phyloP scores from a whole-genome alignment of 345 rosid species.

The Kernera saxatilis region DNA sequence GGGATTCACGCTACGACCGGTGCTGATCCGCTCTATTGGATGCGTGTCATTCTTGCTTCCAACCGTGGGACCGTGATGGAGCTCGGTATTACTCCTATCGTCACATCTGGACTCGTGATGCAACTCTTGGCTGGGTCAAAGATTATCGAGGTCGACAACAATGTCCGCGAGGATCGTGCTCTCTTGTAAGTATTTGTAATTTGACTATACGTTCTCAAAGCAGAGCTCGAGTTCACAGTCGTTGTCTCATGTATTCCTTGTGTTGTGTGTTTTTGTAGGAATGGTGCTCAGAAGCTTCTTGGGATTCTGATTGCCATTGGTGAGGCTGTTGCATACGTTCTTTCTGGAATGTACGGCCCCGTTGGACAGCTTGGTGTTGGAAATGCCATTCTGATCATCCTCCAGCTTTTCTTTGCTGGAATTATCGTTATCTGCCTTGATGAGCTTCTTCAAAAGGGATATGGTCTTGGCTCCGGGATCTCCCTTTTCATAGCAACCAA shows the following conservation, averaged over 20 bases:
- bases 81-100: conserved; percentile 77
- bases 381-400: conserved; percentile 38
- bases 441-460: conserved; percentile 63
- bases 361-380: conserved; percentile 62
- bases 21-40: conserved; percentile 76
- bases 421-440: conserved; percentile 59
- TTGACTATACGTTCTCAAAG: background rate
- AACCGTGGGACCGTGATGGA: conserved; percentile 85
- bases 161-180: conserved; percentile 73
- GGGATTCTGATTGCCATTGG: conserved; percentile 66
- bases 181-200: conserved; percentile 46
- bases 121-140: conserved; percentile 75
- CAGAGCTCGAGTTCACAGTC: background rate
- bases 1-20: conserved; percentile 71
- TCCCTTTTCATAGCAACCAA: conserved; percentile 70
- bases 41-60: conserved; percentile 76
- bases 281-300: conserved; percentile 67
- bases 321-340: conserved; percentile 57
- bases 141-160: conserved; percentile 72
- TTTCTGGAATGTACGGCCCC: conserved; percentile 68
- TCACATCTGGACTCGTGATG: conserved; percentile 74
- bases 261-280: conserved; percentile 31
- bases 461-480: conserved; percentile 65
- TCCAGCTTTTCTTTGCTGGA: conserved; percentile 47
- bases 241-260: background rate